These are phyloP conservation scores for Ascochyta lentis DNA, from an alignment of 2,329 filamentous ascomycete species.

Conservation along the genomic window DNA sequence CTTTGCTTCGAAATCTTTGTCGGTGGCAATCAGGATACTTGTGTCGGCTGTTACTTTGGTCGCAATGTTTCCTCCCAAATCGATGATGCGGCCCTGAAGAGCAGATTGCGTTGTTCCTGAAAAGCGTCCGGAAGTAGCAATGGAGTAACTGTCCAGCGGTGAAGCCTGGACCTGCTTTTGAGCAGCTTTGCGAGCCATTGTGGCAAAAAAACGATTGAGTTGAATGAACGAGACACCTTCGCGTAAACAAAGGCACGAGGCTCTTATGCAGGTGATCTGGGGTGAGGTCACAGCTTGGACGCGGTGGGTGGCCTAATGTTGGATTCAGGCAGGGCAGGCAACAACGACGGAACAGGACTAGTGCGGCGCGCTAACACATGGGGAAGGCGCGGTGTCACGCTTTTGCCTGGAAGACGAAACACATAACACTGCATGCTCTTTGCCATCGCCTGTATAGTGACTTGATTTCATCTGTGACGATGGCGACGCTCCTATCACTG, in stretches of 20 bases:
- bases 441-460: neutral
- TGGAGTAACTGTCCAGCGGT: conserved; percentile 57
- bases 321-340: conserved; percentile 14
- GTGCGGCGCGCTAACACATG: conserved; percentile 8
- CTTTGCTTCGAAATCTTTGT: conserved; percentile 59
- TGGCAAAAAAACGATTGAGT: conserved; percentile 1
- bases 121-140: conserved; percentile 69
- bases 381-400: conserved; percentile 14
- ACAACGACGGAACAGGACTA: conserved; percentile 7
- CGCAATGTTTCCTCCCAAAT: conserved; percentile 59
- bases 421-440: neutral
- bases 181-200: conserved; percentile 33
- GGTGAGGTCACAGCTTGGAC: conserved; percentile 8
- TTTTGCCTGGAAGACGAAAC: conserved; percentile 3
- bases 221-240: conserved; percentile 15
- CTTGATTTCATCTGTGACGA: conserved; percentile 4
- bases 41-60: conserved; percentile 58
- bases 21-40: conserved; percentile 65
- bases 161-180: conserved; percentile 27
- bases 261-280: conserved; percentile 10
- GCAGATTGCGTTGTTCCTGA: conserved; percentile 59
- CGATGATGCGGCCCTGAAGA: conserved; percentile 56
- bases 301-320: conserved; percentile 3
- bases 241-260: conserved; percentile 1
- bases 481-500: conserved; percentile 45